A percentile compares a stretch with the other conserved stretches of the same genome.
Evolutionary conservation across 179 eudicot genomes (phyloP).

Genomic region (Amaranthus tricolor): DNA sequence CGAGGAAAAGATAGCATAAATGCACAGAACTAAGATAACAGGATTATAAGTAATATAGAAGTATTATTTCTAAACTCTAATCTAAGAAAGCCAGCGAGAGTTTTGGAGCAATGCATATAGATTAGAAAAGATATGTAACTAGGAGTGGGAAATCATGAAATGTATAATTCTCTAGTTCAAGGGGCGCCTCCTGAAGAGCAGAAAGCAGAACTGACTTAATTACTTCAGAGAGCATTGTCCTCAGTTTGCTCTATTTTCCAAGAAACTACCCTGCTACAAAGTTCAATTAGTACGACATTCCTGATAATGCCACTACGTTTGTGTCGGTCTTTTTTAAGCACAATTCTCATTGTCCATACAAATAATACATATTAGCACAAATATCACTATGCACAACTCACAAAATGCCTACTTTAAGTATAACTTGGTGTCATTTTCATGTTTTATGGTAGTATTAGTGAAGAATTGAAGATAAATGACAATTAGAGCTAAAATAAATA

Average conservation of each 20-base stretch:
- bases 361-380: neutral
- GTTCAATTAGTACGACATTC: too few relatives aligned
- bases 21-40: too few relatives aligned
- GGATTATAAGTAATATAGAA: neutral
- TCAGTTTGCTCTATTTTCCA: conserved; percentile 6
- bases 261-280: neutral
- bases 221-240: neutral
- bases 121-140: neutral
- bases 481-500: neutral
- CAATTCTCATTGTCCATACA: too few relatives aligned
- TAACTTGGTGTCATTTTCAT: neutral
- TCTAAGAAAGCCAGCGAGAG: neutral
- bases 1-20: neutral
- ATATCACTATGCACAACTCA: neutral
- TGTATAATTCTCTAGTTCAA: neutral
- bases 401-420: neutral
- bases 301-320: too few relatives aligned
- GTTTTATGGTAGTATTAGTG: too few relatives aligned
- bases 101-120: neutral
- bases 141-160: conserved; percentile 1
- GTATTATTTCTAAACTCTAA: neutral
- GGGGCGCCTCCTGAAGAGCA: neutral
- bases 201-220: neutral
- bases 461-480: neutral
- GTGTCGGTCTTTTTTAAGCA: too few relatives aligned